A percentile compares a stretch with the other conserved stretches of the same genome.
These are phyloP conservation scores for Paxillus rubicundulus DNA, from an alignment of 768 basidiomycete genomes.

Conservation along the genomic window DNA sequence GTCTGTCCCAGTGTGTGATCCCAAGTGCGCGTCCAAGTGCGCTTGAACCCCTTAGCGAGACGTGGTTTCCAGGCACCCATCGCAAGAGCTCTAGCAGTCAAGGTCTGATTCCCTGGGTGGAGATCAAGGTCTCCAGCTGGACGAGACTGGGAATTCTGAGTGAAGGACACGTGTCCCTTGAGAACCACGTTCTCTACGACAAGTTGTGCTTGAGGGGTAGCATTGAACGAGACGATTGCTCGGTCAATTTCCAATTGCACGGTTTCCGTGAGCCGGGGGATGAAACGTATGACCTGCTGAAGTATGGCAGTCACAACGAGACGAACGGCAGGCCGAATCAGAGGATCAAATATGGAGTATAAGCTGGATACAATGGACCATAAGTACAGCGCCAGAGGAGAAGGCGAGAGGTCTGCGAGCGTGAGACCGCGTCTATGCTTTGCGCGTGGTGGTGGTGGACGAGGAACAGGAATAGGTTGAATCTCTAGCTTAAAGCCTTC, in stretches of 20 bases:
- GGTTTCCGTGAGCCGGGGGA: constrained; percentile 67
- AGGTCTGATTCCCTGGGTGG: constrained; percentile 11
- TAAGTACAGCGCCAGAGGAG: constrained; percentile 33
- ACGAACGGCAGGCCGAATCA: constrained; percentile 60
- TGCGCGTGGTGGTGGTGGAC: constrained; percentile 16
- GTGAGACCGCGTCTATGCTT: constrained; percentile 44
- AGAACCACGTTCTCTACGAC: constrained; percentile 49
- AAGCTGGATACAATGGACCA: constrained; percentile 34
- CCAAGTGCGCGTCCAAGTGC: constrained; percentile 69
- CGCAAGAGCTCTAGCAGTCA: constrained; percentile 38
- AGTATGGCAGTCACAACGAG: constrained; percentile 51
- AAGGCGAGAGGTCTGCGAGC: constrained; percentile 35
- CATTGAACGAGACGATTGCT: constrained; percentile 49
- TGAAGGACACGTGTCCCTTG: constrained; percentile 54
- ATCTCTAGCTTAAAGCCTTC: constrained; percentile 60
- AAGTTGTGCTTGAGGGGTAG: constrained; percentile 52
- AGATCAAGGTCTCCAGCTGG: constrained; percentile 10
- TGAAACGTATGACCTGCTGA: constrained; percentile 57
- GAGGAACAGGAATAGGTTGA: constrained; percentile 18
- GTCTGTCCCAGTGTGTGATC: constrained; percentile 67
- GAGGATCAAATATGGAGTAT: constrained; percentile 53
- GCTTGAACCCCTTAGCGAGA: constrained; percentile 54
- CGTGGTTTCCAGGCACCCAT: constrained; percentile 66
- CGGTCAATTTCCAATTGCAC: constrained; percentile 66
- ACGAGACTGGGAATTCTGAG: constrained; percentile 41